Evolutionary conservation across 2,329 filamentous ascomycete species (phyloP), one percentile per base, ranked within the genome.

Genomic region (Trichoderma pleuroti): DNA sequence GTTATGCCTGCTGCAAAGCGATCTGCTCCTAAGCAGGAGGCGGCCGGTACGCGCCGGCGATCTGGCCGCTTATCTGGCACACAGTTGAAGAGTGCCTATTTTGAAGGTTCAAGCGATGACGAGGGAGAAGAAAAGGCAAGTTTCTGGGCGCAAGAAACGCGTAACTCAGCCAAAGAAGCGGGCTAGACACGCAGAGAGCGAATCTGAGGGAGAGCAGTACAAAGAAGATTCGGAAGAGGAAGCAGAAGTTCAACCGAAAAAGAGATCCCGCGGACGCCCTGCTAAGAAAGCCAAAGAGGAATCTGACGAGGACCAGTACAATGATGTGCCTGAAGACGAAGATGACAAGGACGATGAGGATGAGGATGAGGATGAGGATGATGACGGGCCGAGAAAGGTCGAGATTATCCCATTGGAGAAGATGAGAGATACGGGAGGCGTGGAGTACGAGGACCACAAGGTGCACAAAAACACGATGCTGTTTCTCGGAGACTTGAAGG

Each of bases 401-500:
- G 77, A 76, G 8, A 74, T 82, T 7, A 77, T 82, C 3, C 81
- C 81, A 0, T 65, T 82, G 30, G 80, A 79, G 63, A 77, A 81
- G 74, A 69, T 82, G 73, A 75, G 81, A 24, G 79, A 78, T 9
- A 75, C 74, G 6, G 78, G 76, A 1, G 79, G 78, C 16, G 73
- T 81, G 7, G 75, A 84, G 2, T 90, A 90, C 71, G 81, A 82
- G 39, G 85, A 88, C 46, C 78, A 83, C 26, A 84, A 80, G 30
- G 72, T 90, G 5, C 88, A 90, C 74, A 82, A 81, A 32, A 90
- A 90, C 72, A 90, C 88, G 0, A 72, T 90, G 59, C 78, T 84
- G 1, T 90, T 90, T 74, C 80, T 91, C 49, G 80, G 79, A 52
- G 88, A 90, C 66, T 82, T 91, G 46, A 88, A 87, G 76, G 84